These are phyloP conservation scores for Cutaneotrichosporon spelunceum DNA, from an alignment of 1,284 basidiomycete genomes.

Conservation along the genomic window DNA sequence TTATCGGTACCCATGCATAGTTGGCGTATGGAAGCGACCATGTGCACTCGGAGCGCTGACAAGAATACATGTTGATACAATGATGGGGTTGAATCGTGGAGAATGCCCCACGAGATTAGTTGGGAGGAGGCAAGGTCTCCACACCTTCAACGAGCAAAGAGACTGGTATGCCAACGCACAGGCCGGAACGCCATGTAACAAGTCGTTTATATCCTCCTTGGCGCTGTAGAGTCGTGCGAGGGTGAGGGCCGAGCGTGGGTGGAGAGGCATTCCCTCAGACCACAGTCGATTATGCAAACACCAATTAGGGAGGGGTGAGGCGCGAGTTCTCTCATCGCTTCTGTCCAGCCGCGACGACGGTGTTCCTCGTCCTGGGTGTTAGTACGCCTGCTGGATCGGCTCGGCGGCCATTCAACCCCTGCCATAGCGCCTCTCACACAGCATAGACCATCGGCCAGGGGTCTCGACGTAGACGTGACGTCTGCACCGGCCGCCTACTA, in stretches of 20 bases:
- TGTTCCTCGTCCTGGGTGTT: constrained; percentile 44
- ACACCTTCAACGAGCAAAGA: neutral
- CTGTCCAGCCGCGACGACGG: constrained; percentile 45
- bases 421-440: too few relatives aligned
- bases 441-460: too few relatives aligned
- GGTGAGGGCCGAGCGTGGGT: neutral
- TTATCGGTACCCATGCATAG: constrained; percentile 13
- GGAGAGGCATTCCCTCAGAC: neutral
- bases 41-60: too few relatives aligned
- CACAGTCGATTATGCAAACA: neutral
- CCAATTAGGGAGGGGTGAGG: neutral
- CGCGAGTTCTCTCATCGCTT: constrained; percentile 29
- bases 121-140: neutral
- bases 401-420: too few relatives aligned
- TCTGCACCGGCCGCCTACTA: too few relatives aligned
- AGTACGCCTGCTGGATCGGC: neutral
- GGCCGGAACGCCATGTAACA: neutral
- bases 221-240: neutral
- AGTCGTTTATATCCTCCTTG: neutral
- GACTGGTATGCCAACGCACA: neutral
- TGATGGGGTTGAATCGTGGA: neutral
- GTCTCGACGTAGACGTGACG: too few relatives aligned
- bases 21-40: too few relatives aligned
- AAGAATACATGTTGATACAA: neutral
- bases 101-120: neutral